Evolutionary conservation across 345 rosid genomes (phyloP).

Genomic region (Eucalyptus pauciflora): DNA sequence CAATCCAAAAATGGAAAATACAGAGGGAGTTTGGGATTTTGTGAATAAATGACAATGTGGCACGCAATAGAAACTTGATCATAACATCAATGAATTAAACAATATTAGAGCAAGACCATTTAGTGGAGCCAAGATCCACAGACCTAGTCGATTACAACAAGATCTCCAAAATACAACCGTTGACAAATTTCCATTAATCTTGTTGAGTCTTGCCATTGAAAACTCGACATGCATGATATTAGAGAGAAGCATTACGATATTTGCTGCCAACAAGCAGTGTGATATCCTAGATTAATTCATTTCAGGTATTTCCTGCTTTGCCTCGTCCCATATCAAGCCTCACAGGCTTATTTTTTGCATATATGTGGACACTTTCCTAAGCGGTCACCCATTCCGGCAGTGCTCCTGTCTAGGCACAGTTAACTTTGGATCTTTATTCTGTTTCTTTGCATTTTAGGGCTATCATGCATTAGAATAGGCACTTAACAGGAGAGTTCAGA

Average conservation of each 20-base stretch:
- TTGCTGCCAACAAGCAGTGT: no score
- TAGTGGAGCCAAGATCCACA: background rate
- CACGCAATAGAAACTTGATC: background rate
- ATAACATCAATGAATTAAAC: background rate
- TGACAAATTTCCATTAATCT: background rate
- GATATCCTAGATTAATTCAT: fast-evolving
- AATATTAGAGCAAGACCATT: no score
- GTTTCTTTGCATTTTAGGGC: no score
- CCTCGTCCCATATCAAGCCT: fast-evolving
- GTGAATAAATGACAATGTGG: background rate
- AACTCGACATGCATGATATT: background rate
- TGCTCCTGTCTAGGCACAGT: no score
- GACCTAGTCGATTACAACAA: background rate
- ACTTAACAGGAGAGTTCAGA: no score
- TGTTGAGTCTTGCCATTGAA: fast-evolving
- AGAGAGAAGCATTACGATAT: background rate
- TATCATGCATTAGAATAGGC: no score
- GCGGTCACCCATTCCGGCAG: no score
- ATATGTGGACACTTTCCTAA: no score
- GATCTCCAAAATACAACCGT: background rate
- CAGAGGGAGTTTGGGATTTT: background rate
- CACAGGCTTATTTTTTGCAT: no score
- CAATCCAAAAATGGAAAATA: background rate
- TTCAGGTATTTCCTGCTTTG: fast-evolving
- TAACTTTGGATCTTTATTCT: no score